Evolutionary conservation across 495 filamentous ascomycete species (phyloP), one percentile per base, ranked within the genome.

Genomic region (Lasiosphaeriaceae sp.): DNA sequence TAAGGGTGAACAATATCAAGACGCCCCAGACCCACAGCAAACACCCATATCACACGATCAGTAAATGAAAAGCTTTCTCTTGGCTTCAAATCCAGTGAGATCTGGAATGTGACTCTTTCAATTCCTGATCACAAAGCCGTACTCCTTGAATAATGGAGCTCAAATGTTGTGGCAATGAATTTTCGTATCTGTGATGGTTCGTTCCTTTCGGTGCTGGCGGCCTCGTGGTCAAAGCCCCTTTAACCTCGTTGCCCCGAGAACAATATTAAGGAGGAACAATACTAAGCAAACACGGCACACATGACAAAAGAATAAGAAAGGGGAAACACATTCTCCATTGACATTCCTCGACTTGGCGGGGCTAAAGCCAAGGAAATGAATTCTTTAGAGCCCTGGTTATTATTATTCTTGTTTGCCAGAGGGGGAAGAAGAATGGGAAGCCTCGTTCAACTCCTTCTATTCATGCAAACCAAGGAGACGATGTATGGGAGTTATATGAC

Each of bases 241-340:
- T 22, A n/a, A 21, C 54, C 49, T 60, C 63, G 56, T 56, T 35
- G 11, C 14, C 16, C 17, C 12, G 46, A 55, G 57, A 11, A 69
- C 62, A 67, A 71, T 67, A 65, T 52, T 53, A 69, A 64, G 57
- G 44, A 29, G 22, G 47, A 24, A 69, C 61, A 68, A 67, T 71
- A 63, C 56, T 58, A 69, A 67, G 52, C 24, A 44, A 37, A n/a
- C n/a, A n/a, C 17, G 19, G 19, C 14, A 21, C 24, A 26, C 50
- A 43, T 22, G 21, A 21, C 29, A 21, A 21, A n/a, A 37, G 31
- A 51, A 50, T 52, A 51, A 29, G 35, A 54, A 49, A 51, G 20
- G 23, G 7, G 22, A 6, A 19, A 14, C n/a, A 5, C 39, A 12
- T 43, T 14, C n/a, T 43, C 16, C 39, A 43, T 43, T 43, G 39